Evolutionary conservation across 495 filamentous ascomycete genomes (phyloP).

Genomic region (Neurospora discreta): DNA sequence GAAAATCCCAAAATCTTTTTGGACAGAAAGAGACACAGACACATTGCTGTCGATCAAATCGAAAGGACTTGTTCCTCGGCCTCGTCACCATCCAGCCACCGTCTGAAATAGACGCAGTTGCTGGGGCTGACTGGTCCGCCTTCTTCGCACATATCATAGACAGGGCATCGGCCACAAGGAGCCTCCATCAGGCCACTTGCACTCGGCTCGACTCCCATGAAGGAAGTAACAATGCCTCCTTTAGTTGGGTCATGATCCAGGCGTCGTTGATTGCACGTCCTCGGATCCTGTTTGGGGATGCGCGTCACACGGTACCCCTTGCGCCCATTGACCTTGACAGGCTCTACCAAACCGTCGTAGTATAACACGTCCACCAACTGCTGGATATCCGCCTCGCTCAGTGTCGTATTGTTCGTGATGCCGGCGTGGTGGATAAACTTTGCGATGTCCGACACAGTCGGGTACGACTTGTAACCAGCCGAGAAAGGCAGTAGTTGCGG

Average conservation of each 20-base stretch:
- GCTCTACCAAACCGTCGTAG: conserved; percentile 68
- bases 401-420: conserved; percentile 50
- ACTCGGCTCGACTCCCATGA: conserved; percentile 27
- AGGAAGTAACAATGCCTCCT: not conserved
- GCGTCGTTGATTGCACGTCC: conserved; percentile 21
- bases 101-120: conserved; percentile 81
- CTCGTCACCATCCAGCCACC: conserved; percentile 49
- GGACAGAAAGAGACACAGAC: not conserved
- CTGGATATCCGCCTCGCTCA: conserved; percentile 61
- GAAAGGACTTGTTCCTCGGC: not conserved
- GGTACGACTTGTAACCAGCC: conserved; percentile 60
- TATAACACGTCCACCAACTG: conserved; percentile 75
- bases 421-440: conserved; percentile 52
- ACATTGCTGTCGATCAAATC: not conserved
- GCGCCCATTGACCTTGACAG: conserved; percentile 31
- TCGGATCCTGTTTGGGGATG: conserved; percentile 28
- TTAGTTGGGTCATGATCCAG: conserved; percentile 26
- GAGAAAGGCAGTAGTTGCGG: conserved; percentile 50
- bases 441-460: conserved; percentile 62
- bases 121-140: conserved; percentile 79
- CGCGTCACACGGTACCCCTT: conserved; percentile 40
- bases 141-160: conserved; percentile 84
- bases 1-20: not conserved
- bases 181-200: conserved; percentile 66
- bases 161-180: conserved; percentile 86